These are phyloP conservation scores for Catenaria anguillulae DNA, from an alignment of 371 early-diverging fungal genomes.

Conservation along the genomic window DNA sequence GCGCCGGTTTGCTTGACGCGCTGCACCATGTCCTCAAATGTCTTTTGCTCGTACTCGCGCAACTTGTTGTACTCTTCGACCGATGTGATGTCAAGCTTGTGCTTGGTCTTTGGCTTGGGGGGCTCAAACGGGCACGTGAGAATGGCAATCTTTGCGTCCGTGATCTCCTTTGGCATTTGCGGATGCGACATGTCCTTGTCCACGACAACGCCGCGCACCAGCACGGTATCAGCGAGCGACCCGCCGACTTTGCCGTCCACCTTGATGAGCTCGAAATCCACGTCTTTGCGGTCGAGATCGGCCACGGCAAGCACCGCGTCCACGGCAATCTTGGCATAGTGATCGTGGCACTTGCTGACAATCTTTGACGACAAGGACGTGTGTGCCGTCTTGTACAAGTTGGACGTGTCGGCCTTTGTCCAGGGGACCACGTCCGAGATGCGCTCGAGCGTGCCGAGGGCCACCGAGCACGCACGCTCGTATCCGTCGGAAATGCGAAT, in stretches of 20 bases:
- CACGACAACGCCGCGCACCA: constrained; percentile 96
- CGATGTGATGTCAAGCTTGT: constrained; percentile 92
- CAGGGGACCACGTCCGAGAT: constrained; percentile 86
- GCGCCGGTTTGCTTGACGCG: constrained; percentile 95
- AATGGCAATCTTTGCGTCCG: constrained; percentile 95
- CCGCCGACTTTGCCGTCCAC: constrained; percentile 97
- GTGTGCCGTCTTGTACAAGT: constrained; percentile 92
- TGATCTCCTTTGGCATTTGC: constrained; percentile 96
- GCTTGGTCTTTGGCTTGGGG: constrained; percentile 99
- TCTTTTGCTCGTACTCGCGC: constrained; percentile 87
- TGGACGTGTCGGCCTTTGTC: constrained; percentile 58
- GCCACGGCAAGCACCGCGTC: constrained; percentile 96
- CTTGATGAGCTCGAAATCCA: constrained; percentile 99
- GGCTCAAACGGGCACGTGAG: constrained; percentile 99
- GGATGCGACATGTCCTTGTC: constrained; percentile 99
- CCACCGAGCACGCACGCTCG: constrained; percentile 89
- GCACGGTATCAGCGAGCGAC: constrained; percentile 76
- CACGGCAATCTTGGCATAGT: constrained; percentile 94
- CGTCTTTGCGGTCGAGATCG: constrained; percentile 96
- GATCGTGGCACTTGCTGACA: constrained; percentile 93
- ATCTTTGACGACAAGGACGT: constrained; percentile 98
- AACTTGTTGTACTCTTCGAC: constrained; percentile 97
- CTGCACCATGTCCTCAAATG: constrained; percentile 94
- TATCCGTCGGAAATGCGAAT: constrained; percentile 98
- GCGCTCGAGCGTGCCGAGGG: constrained; percentile 75